These are phyloP conservation scores for Skeletonema grethae DNA, from an alignment of 108 stramenopile species.

Conservation along the genomic window DNA sequence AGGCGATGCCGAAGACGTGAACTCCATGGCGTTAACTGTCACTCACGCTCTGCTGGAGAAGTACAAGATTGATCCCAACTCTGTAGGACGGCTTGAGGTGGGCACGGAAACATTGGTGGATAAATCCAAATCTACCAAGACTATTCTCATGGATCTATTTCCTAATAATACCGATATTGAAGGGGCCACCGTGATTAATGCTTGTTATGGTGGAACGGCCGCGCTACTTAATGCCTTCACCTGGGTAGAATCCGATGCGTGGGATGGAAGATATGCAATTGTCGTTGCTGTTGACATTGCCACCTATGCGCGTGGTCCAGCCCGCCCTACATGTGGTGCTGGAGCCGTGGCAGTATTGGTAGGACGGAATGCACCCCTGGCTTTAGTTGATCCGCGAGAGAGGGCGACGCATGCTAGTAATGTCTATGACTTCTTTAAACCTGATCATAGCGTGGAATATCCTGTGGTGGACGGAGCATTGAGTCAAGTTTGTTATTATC, in stretches of 20 bases:
- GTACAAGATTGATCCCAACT: constrained; percentile 84
- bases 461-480: constrained; percentile 94
- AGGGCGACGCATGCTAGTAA: constrained; percentile 90
- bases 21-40: constrained; percentile 92
- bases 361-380: constrained; percentile 92
- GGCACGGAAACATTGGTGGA: constrained; percentile 98
- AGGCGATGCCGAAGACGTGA: constrained; percentile 95
- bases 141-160: constrained; percentile 93
- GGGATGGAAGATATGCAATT: constrained; percentile 97
- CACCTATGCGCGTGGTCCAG: constrained; percentile 91
- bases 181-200: constrained; percentile 95
- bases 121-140: constrained; percentile 97
- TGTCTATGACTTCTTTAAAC: constrained; percentile 99
- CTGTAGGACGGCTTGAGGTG: constrained; percentile 90
- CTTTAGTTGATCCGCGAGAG: constrained; percentile 67
- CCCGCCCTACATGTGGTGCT: constrained; percentile 94
- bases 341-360: constrained; percentile 96
- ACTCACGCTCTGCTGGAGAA: constrained; percentile 92
- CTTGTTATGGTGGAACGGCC: constrained; percentile 98
- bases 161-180: constrained; percentile 91
- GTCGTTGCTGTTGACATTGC: constrained; percentile 97
- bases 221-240: constrained; percentile 93
- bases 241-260: constrained; percentile 90
- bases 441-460: constrained; percentile 93
- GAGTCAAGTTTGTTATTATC: constrained; percentile 94